Base-by-base conservation (phyloP, 257 asterid genomes). In the Solanum appendiculatum region DNA sequence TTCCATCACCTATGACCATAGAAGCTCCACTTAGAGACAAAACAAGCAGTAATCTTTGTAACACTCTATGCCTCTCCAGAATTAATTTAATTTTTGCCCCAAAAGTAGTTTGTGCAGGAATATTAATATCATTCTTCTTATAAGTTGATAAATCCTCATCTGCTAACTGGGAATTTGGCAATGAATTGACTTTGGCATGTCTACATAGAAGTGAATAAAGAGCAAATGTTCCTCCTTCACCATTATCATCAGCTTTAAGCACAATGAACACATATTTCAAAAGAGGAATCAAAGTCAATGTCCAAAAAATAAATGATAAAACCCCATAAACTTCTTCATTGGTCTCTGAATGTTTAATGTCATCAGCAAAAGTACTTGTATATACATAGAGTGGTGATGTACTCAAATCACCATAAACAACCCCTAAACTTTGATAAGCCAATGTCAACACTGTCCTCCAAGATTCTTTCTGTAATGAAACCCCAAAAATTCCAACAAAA, bases 201-300 rank as follows among this genome's bases (percentile, higher is more conserved):
- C 98, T 91, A 80, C 98, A 96, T 10, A 96, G 82, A 40, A 96
- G 94, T 56, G 98, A 93, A 91, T 96, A 96, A 63, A 96, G 89
- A 23, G 98, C 98, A 94, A 96, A 96, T 85, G 98, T 96, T 86
- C 98, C 98, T n/a, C 98, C 98, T 92, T 94, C 98, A 27, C 98
- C 98, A 83, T 96, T 94, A 90, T 96, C 98, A 94, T 96, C 98
- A 86, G 98, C 98, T 83, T 91, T 96, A 64, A 96, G 92, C 84
- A 96, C 97, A 88, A 96, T 94, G 88, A 93, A 96, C 44, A 96
- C 97, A 92, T 96, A 96, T 85, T 96, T 96, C 42, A 96, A 86
- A 1, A 94, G 90, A 85, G 98, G 98, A 51, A 96, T 90, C 86
- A 96, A 91, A 9, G 98, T 96, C 80, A 96, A 86, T 63, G 98